Evolutionary conservation across 2,329 filamentous ascomycete species (phyloP), one percentile per base, ranked within the genome.

Genomic region (Sarocladiaceae sp.): DNA sequence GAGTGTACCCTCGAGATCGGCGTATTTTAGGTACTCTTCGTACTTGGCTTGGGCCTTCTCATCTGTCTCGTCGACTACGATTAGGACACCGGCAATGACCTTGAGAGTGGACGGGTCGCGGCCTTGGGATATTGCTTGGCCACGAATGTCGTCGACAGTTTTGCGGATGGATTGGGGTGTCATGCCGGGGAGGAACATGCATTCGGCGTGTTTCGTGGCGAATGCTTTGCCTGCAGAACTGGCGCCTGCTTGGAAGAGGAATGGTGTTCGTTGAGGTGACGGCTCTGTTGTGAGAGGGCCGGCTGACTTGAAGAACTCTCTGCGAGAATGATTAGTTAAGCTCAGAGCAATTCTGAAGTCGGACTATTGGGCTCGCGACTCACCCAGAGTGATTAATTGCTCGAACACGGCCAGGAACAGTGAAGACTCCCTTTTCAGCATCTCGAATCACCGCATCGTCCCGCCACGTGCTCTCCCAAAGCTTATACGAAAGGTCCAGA

Each of bases 401-500:
- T 20, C 80, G 73, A 53, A 86, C 77, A 58, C 79, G 78, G 39
- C 76, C 71, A 0, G 83, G 82, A 55, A 84, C 74, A 4, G 78
- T 73, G 59, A 83, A 84, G 29, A 71, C 73, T 57, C 83, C 81
- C 11, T 71, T 74, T 25, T 75, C 71, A 1, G 71, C 68, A 58
- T 86, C 74, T 0, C 76, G 73, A 0, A 72, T 66, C 11, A 84
- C 71, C 1, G 83, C 81, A 54, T 85, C 76, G 44, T 80, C 70
- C 1, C 76, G 73, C 78, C 79, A 82, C 8, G 77, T 22, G 56
- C 64, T 56, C 61, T 33, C 8, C 29, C 29, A 33, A 15, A 33
- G 79, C 75, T 85, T 86, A 63, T 86, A 86, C 3, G 85, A 64
- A 1, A 86, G 76, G 1, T 73, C 65, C 23, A 86, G 64, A 57